Evolutionary conservation across 2,329 filamentous ascomycete genomes (phyloP), one percentile per base, ranked within the genome.

Genomic region (Pseudomassariella vexata): DNA sequence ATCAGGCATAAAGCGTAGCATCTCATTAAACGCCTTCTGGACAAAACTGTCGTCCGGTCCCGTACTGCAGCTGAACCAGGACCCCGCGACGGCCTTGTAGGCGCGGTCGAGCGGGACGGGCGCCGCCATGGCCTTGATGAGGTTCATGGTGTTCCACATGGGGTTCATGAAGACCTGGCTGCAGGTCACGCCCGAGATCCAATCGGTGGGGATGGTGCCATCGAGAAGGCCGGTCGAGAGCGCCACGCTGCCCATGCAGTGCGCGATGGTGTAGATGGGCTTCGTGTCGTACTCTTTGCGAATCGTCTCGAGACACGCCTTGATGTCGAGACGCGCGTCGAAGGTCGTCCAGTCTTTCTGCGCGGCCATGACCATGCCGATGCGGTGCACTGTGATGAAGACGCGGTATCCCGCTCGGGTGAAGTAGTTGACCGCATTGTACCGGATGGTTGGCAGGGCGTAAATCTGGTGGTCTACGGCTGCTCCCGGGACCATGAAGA

Each of bases 111-210:
- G 53, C 0, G 65, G 55, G 2, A 76, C 42, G 1, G 70, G 70
- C 1, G 60, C 54, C 2, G 62, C 58, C 27, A 60, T 50, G 24
- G 68, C 68, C 57, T 81, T 81, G 43, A 69, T 59, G 54, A 68
- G 62, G 56, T 81, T 81, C 37, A 66, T 50, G 2, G 57, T 52
- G 40, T 64, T 63, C 69, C 74, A 80, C 27, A 73, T 61, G 1
- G 76, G 73, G 52, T 80, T 72, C 62, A 78, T 73, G 50, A 81
- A 80, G 3, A 79, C 75, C 45, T 80, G 75, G 21, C 68, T 75
- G 49, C 65, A 70, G 1, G 68, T 70, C 33, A 82, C 59, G 12
- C 77, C 77, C 12, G 60, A 53, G 43, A 82, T 64, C 73, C 75
- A 80, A 24, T 50, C 49, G 0, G 65, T 42, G 0, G 73, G 71